Evolutionary conservation across 768 basidiomycete genomes (phyloP), one percentile per base, ranked within the genome.

Genomic region (Coprinopsis strossmayeri): DNA sequence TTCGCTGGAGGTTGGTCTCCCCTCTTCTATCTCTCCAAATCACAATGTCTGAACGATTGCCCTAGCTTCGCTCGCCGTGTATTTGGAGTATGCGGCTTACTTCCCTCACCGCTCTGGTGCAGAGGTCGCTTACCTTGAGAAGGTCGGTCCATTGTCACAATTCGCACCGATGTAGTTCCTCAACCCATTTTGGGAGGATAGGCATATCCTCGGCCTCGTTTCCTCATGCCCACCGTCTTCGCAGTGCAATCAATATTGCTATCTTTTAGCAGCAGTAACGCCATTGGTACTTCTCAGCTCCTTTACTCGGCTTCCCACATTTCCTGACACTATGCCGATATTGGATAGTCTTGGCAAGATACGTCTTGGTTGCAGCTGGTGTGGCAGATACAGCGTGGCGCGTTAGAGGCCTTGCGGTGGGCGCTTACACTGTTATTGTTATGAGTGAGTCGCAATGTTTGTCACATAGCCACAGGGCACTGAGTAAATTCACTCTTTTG

Each of bases 71-170:
- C 59, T 69, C 17, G 55, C 66, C 12, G 62, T 70, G n/a, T 76
- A 69, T 50, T 62, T 71, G 12, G 75, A 77, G 55, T 69, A 70
- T 26, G 68, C 70, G 1, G 64, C 69, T 28, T 71, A 72, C 58
- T 76, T 75, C 53, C 76, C 76, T 11, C 63, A 70, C 45, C 65
- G 76, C 13, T 72, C 73, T 5, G 75, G 75, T 4, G 76, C 71
- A 7, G 70, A 75, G 51, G 74, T 76, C 4, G 75, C 69, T 2
- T 76, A 73, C 46, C 61, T 74, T 12, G 71, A 73, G 47, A 66
- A 70, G 63, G 71, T 64, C 24, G 55, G 55, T n/a, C n/a, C n/a
- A n/a, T n/a, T n/a, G n/a, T 32, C 50, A 11, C 32, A 5, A 34
- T 3, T 9, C 43, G 15, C 20, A 17, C 25, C 28, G 23, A 20